phyloP scores from a whole-genome alignment of 2,329 filamentous ascomycete species.

The Sporothrix brasiliensis region DNA sequence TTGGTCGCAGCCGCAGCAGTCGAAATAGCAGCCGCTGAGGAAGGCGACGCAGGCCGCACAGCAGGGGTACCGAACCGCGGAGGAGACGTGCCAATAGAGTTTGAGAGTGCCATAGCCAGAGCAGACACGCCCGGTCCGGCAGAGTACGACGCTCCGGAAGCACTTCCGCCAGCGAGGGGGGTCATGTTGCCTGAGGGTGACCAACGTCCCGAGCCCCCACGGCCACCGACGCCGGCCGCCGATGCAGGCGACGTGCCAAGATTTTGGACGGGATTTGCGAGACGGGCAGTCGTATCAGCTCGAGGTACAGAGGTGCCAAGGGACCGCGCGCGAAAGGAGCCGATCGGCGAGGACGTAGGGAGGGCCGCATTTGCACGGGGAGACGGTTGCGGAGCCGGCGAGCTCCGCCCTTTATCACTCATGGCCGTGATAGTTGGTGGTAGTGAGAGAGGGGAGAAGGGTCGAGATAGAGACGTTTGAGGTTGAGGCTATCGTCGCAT shows the following conservation, averaged over 20 bases:
- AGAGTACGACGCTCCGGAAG: slow-evolving; percentile 61
- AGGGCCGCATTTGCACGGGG: slow-evolving; percentile 44
- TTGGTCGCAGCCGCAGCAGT: slow-evolving; percentile 46
- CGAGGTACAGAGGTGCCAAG: slow-evolving; percentile 59
- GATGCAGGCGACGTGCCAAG: slow-evolving; percentile 41
- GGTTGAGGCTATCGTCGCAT: slow-evolving; percentile 27
- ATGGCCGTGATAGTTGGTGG: slow-evolving; percentile 19
- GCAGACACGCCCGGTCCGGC: slow-evolving; percentile 84
- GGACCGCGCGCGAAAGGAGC: slow-evolving; percentile 51
- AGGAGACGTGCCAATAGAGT: slow-evolving; percentile 70
- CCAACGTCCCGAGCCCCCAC: slow-evolving; percentile 43
- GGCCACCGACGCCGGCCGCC: slow-evolving; percentile 17
- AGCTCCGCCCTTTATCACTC: slow-evolving; percentile 34
- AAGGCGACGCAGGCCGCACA: slow-evolving; percentile 61
- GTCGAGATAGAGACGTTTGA: neutral
- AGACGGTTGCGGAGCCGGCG: slow-evolving; percentile 34
- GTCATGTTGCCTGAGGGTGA: slow-evolving; percentile 54
- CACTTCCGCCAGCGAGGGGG: slow-evolving; percentile 67
- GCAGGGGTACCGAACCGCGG: slow-evolving; percentile 70
- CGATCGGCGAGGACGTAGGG: slow-evolving; percentile 53
- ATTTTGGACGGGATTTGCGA: slow-evolving; percentile 59
- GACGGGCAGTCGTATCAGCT: slow-evolving; percentile 62
- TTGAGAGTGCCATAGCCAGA: slow-evolving; percentile 81
- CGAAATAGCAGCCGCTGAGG: neutral
- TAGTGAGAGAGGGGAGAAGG: neutral